Evolutionary conservation across 306 rosid species (phyloP).

Genomic region (Vigna unguiculata): DNA sequence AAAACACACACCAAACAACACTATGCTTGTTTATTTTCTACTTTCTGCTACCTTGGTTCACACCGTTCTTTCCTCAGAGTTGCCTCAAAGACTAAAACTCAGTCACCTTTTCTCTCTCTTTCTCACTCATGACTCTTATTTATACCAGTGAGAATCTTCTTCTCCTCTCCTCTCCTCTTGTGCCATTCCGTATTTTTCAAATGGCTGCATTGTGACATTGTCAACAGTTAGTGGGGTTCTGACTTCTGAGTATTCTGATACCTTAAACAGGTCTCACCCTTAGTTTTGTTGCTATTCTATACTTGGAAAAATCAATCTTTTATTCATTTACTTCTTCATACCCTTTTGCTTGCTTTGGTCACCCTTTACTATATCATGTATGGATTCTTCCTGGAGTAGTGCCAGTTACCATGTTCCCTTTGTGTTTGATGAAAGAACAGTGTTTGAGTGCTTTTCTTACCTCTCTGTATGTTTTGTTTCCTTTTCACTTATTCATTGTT

Average conservation of each 20-base stretch:
- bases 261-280: conserved; percentile 40
- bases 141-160: neutral
- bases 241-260: neutral
- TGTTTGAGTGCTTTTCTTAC: conserved; percentile 21
- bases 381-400: neutral
- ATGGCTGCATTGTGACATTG: conserved; percentile 1
- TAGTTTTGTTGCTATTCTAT: neutral
- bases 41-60: neutral
- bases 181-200: neutral
- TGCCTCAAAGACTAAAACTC: neutral
- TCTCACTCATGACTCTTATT: neutral
- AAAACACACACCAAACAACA: neutral
- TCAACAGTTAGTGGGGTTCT: neutral
- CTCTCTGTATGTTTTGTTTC: neutral
- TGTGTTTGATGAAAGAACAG: neutral
- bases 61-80: neutral
- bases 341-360: conserved; percentile 19
- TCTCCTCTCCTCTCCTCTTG: neutral
- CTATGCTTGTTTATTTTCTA: neutral
- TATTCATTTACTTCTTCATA: conserved; percentile 11
- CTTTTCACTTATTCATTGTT: conserved; percentile 26
- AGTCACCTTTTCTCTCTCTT: neutral
- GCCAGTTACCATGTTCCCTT: neutral
- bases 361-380: conserved; percentile 8
- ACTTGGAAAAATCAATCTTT: neutral